Evolutionary conservation across 176 grass and related monocot species (phyloP).

Genomic region (Pharus latifolius): DNA sequence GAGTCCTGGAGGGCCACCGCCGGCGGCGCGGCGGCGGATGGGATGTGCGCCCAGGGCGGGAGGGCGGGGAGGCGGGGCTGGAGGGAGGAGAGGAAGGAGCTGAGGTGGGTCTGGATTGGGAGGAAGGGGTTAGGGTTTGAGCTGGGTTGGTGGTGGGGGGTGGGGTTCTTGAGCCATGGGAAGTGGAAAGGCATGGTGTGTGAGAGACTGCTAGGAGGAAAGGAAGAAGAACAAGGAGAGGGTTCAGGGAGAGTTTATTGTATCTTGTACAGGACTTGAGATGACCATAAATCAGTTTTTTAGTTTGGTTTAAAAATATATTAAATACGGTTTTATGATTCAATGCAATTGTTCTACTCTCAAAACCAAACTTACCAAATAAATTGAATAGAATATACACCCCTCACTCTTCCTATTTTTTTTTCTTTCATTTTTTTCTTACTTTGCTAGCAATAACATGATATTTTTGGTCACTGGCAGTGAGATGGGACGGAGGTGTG

Average conservation of each 20-base stretch:
- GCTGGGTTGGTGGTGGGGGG: neutral
- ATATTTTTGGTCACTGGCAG: too few relatives aligned
- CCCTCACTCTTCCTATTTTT: too few relatives aligned
- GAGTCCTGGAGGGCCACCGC: neutral
- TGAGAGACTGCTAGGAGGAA: neutral
- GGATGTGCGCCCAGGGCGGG: conserved; percentile 5
- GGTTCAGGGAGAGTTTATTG: neutral
- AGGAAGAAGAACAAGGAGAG: neutral
- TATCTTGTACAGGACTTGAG: too few relatives aligned
- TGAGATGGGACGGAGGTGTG: too few relatives aligned
- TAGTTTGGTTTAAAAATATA: too few relatives aligned
- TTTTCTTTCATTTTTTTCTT: too few relatives aligned
- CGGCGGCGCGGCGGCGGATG: neutral
- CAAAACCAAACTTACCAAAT: too few relatives aligned
- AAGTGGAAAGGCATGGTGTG: conserved; percentile 35
- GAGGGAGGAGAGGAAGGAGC: conserved; percentile 32
- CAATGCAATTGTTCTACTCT: too few relatives aligned
- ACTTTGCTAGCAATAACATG: too few relatives aligned
- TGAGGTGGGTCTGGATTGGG: conserved; percentile 36
- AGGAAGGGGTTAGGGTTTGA: conserved; percentile 18
- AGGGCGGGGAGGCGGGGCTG: neutral
- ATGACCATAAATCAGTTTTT: too few relatives aligned
- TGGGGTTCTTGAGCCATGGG: conserved; percentile 25
- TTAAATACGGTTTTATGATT: too few relatives aligned
- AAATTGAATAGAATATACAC: too few relatives aligned